Percentiles rank a stretch among this genome's conserved stretches.
Evolutionary conservation across 768 basidiomycete genomes (phyloP).

Genomic region (Trichaptum fuscoviolaceum): DNA sequence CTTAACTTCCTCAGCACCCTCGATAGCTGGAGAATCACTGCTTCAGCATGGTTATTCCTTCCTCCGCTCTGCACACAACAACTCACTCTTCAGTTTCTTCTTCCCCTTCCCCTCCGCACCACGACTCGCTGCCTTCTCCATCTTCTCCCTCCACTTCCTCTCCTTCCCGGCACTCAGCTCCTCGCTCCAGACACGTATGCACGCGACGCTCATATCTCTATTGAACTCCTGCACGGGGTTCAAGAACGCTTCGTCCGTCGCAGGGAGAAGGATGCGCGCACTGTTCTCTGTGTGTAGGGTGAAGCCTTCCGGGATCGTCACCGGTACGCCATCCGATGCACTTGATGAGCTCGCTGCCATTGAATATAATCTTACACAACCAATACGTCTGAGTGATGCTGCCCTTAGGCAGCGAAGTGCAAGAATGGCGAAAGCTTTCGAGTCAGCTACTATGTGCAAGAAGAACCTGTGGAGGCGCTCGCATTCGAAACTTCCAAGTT

Average conservation of each 20-base stretch:
- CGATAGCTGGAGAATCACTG: background rate
- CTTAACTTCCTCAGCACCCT: background rate
- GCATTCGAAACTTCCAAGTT: background rate
- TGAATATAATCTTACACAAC: background rate
- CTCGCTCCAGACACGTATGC: conserved; percentile 87
- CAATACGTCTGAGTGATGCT: background rate
- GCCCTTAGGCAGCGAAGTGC: background rate
- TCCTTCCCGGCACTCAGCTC: conserved; percentile 58
- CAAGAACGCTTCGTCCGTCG: conserved; percentile 72
- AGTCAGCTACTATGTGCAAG: background rate
- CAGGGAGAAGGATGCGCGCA: conserved; percentile 71
- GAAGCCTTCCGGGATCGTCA: conserved; percentile 65
- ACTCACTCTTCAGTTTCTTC: conserved; percentile 44
- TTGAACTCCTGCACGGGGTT: conserved; percentile 99
- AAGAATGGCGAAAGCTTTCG: background rate
- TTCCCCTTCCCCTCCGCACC: conserved; percentile 28
- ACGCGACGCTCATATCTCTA: conserved; percentile 86
- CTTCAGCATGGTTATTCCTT: too few relatives aligned
- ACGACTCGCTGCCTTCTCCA: conserved; percentile 39
- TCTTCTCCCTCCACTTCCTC: conserved; percentile 49
- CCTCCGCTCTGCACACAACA: conserved; percentile 1
- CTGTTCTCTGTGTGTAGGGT: conserved; percentile 78
- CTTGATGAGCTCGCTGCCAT: background rate
- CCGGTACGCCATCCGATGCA: conserved; percentile 9
- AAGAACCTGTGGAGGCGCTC: background rate